Conservation (phyloP, 2,329 filamentous ascomycete genomes). For the Penicillium sp. region DNA sequence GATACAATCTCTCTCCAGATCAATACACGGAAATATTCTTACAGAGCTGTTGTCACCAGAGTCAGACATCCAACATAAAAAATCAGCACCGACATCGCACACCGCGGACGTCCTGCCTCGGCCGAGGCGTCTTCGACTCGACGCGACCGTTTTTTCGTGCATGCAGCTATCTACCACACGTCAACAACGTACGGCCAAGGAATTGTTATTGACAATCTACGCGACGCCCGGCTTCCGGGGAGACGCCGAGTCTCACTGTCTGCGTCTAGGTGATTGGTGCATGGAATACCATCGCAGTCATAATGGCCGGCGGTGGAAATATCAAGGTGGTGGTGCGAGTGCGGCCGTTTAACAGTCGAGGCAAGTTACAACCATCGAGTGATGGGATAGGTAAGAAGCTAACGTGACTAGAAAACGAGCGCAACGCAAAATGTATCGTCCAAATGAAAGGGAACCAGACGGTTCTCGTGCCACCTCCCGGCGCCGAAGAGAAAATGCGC, state of each 20-base stretch:
- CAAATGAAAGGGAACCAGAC: constrained; percentile 95
- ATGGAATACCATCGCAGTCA: constrained; percentile 32
- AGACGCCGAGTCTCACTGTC: constrained; percentile 1
- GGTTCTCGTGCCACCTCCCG: constrained; percentile 69
- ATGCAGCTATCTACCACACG: not conserved
- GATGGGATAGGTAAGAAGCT: not conserved
- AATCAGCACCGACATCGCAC: not conserved
- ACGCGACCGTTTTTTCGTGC: not conserved
- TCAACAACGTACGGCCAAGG: constrained; percentile 24
- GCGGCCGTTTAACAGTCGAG: constrained; percentile 92
- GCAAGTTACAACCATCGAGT: constrained; percentile 45
- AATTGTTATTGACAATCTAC: constrained; percentile 13
- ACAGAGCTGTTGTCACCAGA: not conserved
- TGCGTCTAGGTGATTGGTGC: constrained; percentile 18
- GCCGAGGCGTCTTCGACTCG: not conserved
- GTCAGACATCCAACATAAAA: not conserved
- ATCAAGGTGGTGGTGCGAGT: constrained; percentile 99
- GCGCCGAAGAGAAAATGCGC: constrained; percentile 51
- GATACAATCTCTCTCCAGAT: not conserved
- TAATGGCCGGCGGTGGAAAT: constrained; percentile 81
- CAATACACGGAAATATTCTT: not conserved
- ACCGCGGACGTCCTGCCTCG: not conserved
- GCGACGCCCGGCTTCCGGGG: constrained; percentile 7
- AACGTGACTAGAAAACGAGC: constrained; percentile 67
- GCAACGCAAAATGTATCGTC: constrained; percentile 92